A percentile compares a stretch with the other conserved stretches of the same genome.
phyloP scores from a whole-genome alignment of 306 rosid species.

The Calophaca sinica region DNA sequence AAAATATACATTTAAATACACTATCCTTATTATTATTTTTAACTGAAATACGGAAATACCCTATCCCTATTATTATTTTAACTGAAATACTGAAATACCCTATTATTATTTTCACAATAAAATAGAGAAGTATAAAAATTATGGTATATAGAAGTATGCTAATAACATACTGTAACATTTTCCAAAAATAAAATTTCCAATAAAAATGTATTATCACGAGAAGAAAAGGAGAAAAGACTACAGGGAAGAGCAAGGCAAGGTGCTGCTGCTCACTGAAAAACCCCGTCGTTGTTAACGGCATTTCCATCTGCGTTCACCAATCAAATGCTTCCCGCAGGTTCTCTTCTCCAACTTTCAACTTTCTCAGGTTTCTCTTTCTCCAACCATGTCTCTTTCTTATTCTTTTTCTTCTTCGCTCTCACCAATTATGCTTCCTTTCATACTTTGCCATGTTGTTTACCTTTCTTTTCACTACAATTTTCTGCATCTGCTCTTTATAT shows the following conservation, averaged over 20 bases:
- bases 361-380: constrained; percentile 45
- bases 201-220: background rate
- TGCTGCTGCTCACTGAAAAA: background rate
- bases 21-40: too few relatives aligned
- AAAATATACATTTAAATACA: too few relatives aligned
- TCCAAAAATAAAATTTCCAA: too few relatives aligned
- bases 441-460: background rate
- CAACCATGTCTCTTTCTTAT: background rate
- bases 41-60: too few relatives aligned
- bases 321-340: constrained; percentile 44
- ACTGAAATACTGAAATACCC: too few relatives aligned
- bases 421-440: constrained; percentile 23
- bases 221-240: too few relatives aligned
- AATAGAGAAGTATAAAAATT: too few relatives aligned
- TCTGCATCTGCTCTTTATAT: constrained; percentile 14
- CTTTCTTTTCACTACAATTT: constrained; percentile 37
- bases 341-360: constrained; percentile 38
- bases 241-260: background rate
- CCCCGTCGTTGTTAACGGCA: constrained; percentile 25
- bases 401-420: background rate
- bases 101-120: too few relatives aligned
- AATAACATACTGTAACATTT: too few relatives aligned
- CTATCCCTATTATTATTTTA: too few relatives aligned
- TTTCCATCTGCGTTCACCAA: constrained; percentile 38
- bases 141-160: too few relatives aligned